Base-by-base conservation (phyloP, 768 basidiomycete genomes). In the Panus rudis region DNA sequence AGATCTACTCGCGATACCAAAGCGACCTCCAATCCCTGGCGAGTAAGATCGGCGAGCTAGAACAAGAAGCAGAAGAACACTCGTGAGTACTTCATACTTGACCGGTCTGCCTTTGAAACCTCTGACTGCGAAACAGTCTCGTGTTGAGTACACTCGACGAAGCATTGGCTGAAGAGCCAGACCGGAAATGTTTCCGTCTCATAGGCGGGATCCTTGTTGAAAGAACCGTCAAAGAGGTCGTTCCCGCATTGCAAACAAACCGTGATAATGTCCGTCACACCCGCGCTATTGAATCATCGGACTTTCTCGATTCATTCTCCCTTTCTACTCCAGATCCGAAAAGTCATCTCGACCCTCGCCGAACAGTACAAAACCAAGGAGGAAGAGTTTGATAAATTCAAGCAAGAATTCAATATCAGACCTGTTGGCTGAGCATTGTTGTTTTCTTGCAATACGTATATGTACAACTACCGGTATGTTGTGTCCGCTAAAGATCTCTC, bases 171-270 rank as follows among this genome's bases (percentile, higher is more conserved):
- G 76, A 80, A 46, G 87, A 93, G 46, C 92, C 94, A 14, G 75
- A 81, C 63, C 81, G 96, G 45, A 92, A 91, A 68, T 98, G 96
- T 65, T 99, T 97, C 68, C 82, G 94, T 41, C 72, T 98, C 52
- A 86, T 99, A 50, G 96, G 96, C 4, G 94, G 94, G 22, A 84
- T 96, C 5, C 75, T 99, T 13, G 94, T 98, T 22, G 92, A 98
- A 61, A 76, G 93, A 37, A 97, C 93, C 2, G 96, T 98, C 35
- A 82, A 85, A 59, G 94, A 98, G 52, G 90, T 98, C 39, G 81
- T 88, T 27, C 94, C 96, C 27, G 81, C 85, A 22, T 66, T 99
- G 33, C 78, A 88, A 62, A 89, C 83, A n/a, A 97, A 92, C 56
- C 72, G 78, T 39, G 84, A 92, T 56, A 89, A 90, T 46, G 92